A percentile compares a stretch with the other conserved stretches of the same genome.
These are phyloP conservation scores for Myriosclerotinia duriaeana DNA, from an alignment of 2,329 filamentous ascomycete genomes.

Conservation along the genomic window DNA sequence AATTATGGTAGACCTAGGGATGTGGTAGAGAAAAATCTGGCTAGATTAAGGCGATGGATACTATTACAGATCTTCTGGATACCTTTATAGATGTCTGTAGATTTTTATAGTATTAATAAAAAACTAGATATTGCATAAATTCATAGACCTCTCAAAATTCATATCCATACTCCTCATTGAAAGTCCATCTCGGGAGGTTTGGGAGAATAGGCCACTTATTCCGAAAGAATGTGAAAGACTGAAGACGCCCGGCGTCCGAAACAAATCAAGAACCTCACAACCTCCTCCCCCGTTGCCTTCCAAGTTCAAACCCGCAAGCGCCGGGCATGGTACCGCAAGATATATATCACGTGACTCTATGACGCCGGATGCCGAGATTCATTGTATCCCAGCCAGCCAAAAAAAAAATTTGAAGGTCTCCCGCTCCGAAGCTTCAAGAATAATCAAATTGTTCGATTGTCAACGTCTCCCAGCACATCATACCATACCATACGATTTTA, in stretches of 20 bases:
- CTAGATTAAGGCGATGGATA: background rate
- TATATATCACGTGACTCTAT: too few species aligned
- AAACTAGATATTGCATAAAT: slow-evolving; percentile 3
- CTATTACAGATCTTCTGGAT: slow-evolving; percentile 9
- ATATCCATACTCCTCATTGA: background rate
- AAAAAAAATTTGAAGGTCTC: slow-evolving; percentile 16
- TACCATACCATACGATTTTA: background rate
- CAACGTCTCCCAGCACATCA: background rate
- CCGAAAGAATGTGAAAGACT: too few species aligned
- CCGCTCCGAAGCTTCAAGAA: background rate
- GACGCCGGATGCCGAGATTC: slow-evolving; percentile 5
- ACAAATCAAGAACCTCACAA: too few species aligned
- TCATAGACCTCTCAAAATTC: background rate
- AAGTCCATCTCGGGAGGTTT: too few species aligned
- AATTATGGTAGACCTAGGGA: slow-evolving; percentile 6
- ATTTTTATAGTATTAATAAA: slow-evolving; percentile 3
- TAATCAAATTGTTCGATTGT: background rate
- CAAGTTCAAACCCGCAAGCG: too few species aligned
- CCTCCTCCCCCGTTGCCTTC: too few species aligned
- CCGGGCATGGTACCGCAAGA: too few species aligned
- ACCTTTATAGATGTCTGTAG: slow-evolving; percentile 13
- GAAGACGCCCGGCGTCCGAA: too few species aligned
- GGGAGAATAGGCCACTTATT: too few species aligned
- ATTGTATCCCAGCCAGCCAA: background rate
- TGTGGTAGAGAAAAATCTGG: slow-evolving; percentile 1